Evolutionary conservation across 2,329 filamentous ascomycete genomes (phyloP), one percentile per base, ranked within the genome.

Genomic region (Pseudofabraea citricarpa): DNA sequence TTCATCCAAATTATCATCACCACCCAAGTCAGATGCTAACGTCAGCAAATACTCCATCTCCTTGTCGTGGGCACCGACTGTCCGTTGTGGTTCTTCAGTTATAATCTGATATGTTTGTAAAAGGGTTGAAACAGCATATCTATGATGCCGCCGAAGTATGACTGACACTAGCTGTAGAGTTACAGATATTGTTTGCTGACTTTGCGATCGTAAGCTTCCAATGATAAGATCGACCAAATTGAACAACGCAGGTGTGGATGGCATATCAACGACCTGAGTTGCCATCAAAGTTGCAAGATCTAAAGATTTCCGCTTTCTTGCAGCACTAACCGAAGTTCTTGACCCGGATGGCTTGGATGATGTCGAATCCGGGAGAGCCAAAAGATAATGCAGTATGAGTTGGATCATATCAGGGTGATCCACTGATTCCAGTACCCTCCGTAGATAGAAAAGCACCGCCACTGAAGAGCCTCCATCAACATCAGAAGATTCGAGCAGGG

Each of bases 381-480:
- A 73, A 2, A 98, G 77, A 61, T 97, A 98, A 53, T 90, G 87
- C 5, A 98, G 76, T 41, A 97, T 93, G 47, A 95, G 84, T 54
- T 95, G 87, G 46, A 96, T 88, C 70, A 98, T 85, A 58, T 97
- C 90, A 6, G 89, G 87, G 61, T 97, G 90, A 50, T 96, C 89
- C 12, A 98, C 73, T 1, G 88, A 86, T 62, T 96, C 90, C 5
- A 98, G 75, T 43, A 97, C 95, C 32, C 87, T 85, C 45, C 87
- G 85, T 26, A 98, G 74, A 63, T 98, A 97, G 2, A 90, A 96
- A 50, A 97, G 73, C 10, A 98, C 93, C 3, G 93, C 93, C 18
- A 97, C 90, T 1, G 93, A 95, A 6, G 93, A 98, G 42, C 93
- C 93, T 52, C 91, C 93, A 64, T 97, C 91, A 29, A 94, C 87